phyloP scores from a whole-genome alignment of 768 basidiomycete species.

The Butyriboletus loyo region DNA sequence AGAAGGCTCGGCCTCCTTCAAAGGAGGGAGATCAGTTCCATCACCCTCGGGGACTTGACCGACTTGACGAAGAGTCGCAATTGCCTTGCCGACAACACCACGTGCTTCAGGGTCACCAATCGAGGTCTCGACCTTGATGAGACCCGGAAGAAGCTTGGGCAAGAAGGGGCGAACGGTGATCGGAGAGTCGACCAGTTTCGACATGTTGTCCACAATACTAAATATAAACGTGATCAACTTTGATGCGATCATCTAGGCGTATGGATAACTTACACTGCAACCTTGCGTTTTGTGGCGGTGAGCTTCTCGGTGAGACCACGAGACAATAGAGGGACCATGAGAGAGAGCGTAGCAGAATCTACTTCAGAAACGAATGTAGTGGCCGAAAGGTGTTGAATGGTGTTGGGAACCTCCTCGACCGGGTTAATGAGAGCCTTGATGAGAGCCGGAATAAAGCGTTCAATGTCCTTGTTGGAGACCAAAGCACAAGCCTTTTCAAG shows the following conservation, averaged over 20 bases:
- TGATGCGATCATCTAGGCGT: slow-evolving; percentile 8
- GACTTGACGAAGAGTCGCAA: slow-evolving; percentile 92
- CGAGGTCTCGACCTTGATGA: slow-evolving; percentile 91
- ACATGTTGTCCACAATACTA: slow-evolving; percentile 97
- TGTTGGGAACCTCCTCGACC: slow-evolving; percentile 97
- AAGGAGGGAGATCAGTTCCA: slow-evolving; percentile 86
- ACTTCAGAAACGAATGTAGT: slow-evolving; percentile 99
- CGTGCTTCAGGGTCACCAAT: slow-evolving; percentile 99
- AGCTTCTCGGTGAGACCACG: slow-evolving; percentile 94
- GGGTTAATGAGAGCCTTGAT: slow-evolving; percentile 98
- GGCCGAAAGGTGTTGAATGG: slow-evolving; percentile 91
- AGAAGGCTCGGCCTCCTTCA: slow-evolving; percentile 71
- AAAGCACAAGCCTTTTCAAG: slow-evolving; percentile 93
- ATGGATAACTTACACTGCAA: slow-evolving; percentile 75
- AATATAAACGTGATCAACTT: slow-evolving; percentile 19
- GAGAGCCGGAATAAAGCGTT: slow-evolving; percentile 95
- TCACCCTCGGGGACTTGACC: slow-evolving; percentile 86
- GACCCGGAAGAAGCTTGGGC: slow-evolving; percentile 90
- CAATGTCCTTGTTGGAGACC: slow-evolving; percentile 97
- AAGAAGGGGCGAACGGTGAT: slow-evolving; percentile 96
- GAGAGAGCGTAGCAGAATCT: slow-evolving; percentile 92
- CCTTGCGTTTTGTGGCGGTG: slow-evolving; percentile 95
- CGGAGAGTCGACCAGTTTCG: slow-evolving; percentile 94
- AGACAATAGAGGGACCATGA: slow-evolving; percentile 94
- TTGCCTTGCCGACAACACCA: slow-evolving; percentile 85